Percentiles rank a stretch among this genome's conserved stretches.
phyloP scores from a whole-genome alignment of 768 basidiomycete species.

The Leccinum broughii region DNA sequence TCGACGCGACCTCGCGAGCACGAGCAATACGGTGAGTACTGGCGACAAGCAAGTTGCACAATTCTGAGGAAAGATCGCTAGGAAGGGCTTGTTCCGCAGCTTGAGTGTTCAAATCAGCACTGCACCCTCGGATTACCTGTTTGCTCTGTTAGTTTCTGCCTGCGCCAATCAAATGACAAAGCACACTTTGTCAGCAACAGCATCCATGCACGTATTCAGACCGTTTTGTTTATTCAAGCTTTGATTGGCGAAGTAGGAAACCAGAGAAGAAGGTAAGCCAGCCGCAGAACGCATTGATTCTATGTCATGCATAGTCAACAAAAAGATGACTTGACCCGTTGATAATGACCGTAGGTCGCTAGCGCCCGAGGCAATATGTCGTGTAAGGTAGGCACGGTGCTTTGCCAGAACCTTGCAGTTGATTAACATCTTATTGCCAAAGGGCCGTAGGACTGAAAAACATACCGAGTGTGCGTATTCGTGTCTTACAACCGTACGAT shows the following conservation, averaged over 20 bases:
- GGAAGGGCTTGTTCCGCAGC: conserved; percentile 83
- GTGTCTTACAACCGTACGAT: conserved; percentile 85
- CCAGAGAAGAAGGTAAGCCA: conserved; percentile 78
- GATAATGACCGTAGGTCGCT: conserved; percentile 74
- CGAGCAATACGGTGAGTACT: conserved; percentile 84
- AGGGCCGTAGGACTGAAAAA: not conserved
- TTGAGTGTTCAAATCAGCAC: conserved; percentile 67
- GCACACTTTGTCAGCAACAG: conserved; percentile 79
- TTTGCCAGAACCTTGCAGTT: conserved; percentile 60
- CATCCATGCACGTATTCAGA: conserved; percentile 78
- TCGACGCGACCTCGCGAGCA: conserved; percentile 78
- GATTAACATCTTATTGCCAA: conserved; percentile 3
- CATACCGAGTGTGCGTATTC: conserved; percentile 78
- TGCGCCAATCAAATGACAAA: not conserved
- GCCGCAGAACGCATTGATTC: conserved; percentile 83
- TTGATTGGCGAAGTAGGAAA: conserved; percentile 85
- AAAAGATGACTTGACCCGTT: conserved; percentile 81
- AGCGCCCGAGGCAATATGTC: conserved; percentile 62
- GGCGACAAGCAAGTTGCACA: conserved; percentile 70
- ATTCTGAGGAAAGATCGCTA: conserved; percentile 62
- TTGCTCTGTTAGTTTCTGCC: not conserved
- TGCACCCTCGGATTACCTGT: conserved; percentile 78
- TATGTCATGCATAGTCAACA: conserved; percentile 83
- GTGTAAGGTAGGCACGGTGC: conserved; percentile 64
- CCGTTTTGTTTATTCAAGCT: conserved; percentile 72